Base-by-base conservation (phyloP, 2,329 filamentous ascomycete genomes). In the Orbilia blumenaviensis region DNA sequence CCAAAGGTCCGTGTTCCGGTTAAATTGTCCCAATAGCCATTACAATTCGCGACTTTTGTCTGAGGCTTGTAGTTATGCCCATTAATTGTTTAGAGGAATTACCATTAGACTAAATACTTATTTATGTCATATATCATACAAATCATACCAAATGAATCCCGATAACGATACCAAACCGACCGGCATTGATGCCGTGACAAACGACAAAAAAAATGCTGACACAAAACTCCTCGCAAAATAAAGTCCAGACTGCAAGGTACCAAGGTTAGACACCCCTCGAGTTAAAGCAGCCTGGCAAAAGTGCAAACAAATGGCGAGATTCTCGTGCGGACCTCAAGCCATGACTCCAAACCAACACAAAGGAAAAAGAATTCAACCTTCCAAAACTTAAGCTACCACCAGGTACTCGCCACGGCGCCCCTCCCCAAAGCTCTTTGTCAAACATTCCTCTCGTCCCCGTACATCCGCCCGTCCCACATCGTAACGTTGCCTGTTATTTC, bases 381-480 rank as follows among this genome's bases (percentile, higher is more conserved):
- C 27, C n/a, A 18, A 44, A 23, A 21, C 27, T 32, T 16, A 29
- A 52, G 25, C 48, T n/a, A n/a, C n/a, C n/a, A n/a, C n/a, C n/a
- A n/a, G n/a, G n/a, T n/a, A n/a, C n/a, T n/a, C n/a, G 21, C 21
- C 8, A 2, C 5, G 27, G 14, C 12, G 4, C 18, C 42, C 18
- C n/a, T 9, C 34, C 8, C 41, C 21, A n/a, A 8, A 14, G 14
- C 3, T 10, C 9, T 25, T 34, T 10, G 10, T 67, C 21, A 74
- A 7, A 75, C 71, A 16, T 50, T 63, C 27, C 63, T 63, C 44
- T 74, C 69, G 18, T 75, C 63, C 14, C 71, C 63, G 36, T 58
- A 68, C 25, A 14, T 58, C 36, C 38, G 56, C 2, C 25, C 48
- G 16, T 68, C 63, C 61, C 63, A 61, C 46, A 41, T 54, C 4